Evolutionary conservation across 306 rosid genomes (phyloP), one percentile per base, ranked within the genome.

Genomic region (Cucurbita pepo): DNA sequence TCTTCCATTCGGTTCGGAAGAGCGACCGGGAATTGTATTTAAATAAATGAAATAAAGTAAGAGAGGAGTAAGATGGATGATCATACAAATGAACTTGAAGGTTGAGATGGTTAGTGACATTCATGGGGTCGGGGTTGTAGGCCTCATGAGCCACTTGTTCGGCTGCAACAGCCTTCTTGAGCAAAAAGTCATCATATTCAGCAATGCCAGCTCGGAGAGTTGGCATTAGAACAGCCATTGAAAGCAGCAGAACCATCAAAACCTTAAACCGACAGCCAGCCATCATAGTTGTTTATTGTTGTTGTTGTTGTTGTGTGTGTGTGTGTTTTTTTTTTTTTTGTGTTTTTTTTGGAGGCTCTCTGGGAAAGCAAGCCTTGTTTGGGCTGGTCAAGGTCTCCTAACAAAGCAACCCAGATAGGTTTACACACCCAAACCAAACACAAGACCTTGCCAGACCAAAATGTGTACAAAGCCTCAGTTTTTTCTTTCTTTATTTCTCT

Each of bases 41-140:
- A 30, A 0, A 30, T 30, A 30, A 30, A 30, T 30, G 0, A 2
- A 3, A 30, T 30, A 30, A 30, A 30, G 34, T 30, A 30, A 30
- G 34, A 25, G 2, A 1, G 3, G 34, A 3, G 34, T 30, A 3
- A 30, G 3, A 30, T 30, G 34, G 34, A 25, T 25, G 25, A 48
- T 13, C 79, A 7, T 64, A 80, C 87, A 25, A 0, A 52, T 81
- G 43, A 75, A 91, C 99, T 15, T 79, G 82, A 0, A 56, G 0
- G 30, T 85, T 85, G 72, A 91, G 36, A 1, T 83, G 85, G 0
- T 62, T 5, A 0, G 99, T 81, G 16, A 88, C 38, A 8, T 79
- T 60, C 59, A 43, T 71, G 19, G 97, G 97, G 63, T 86, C 25
- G 0, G 97, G 82, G 0, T 81, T 81, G 37, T 80, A 94, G 56